Conservation (phyloP, 1,284 basidiomycete genomes). For the Schizopora paradoxa region DNA sequence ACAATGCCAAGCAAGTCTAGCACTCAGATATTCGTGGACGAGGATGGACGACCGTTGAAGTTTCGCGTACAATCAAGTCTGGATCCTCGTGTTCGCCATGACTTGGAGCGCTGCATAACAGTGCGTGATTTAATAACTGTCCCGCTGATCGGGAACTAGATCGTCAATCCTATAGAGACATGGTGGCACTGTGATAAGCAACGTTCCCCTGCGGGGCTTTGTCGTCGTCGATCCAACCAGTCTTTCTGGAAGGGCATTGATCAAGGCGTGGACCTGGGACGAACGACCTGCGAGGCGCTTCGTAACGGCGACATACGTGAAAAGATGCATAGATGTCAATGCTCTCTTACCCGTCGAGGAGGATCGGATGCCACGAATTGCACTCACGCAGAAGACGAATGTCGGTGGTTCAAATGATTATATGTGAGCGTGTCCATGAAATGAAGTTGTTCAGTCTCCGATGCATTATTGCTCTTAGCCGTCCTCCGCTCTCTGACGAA, state of each 20-base stretch:
- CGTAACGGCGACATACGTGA: constrained; percentile 9
- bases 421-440: background rate
- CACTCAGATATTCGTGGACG: no score
- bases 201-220: constrained; percentile 9
- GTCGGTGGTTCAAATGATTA: background rate
- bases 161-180: constrained; percentile 2
- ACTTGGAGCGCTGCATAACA: constrained; percentile 4
- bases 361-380: background rate
- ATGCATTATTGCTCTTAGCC: constrained; percentile 11
- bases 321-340: constrained; percentile 2
- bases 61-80: constrained; percentile 11
- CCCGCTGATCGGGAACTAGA: background rate
- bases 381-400: background rate
- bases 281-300: constrained; percentile 11
- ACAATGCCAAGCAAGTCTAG: no score
- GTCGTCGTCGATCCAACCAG: constrained; percentile 12
- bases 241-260: constrained; percentile 1
- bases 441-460: background rate
- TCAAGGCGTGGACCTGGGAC: constrained; percentile 9
- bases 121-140: background rate
- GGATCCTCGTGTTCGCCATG: background rate
- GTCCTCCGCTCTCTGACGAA: constrained; percentile 1
- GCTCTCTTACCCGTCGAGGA: background rate
- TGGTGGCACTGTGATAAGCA: constrained; percentile 11
- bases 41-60: constrained; percentile 6